Base-by-base conservation (phyloP, 2,329 filamentous ascomycete genomes). In the Fusarium marasasianum region DNA sequence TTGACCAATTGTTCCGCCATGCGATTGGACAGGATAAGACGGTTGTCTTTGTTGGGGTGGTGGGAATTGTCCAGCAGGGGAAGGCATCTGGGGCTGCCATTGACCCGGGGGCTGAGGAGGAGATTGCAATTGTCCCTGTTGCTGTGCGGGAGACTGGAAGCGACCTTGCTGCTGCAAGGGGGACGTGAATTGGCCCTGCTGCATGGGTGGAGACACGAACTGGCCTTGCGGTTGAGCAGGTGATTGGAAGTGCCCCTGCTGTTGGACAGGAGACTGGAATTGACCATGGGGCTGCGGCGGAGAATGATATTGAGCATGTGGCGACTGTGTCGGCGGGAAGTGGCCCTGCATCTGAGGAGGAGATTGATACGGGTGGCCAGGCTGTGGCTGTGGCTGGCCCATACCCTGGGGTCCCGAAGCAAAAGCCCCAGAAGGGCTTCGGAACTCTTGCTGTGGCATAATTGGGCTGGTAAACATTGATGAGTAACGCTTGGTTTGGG, bases 21-120 rank as follows among this genome's bases (percentile, higher is more conserved):
- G 83, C 35, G 81, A 82, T 53, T 83, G 81, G 9, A 84, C 83
- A 20, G 81, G 72, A 12, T 71, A 64, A 50, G 85, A 85, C 18
- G 80, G 78, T 33, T 68, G 73, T 1, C 84, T 83, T 41, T 84
- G 83, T 3, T 84, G 82, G 3, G 85, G 81, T 18, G 76, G 74
- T 7, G 76, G 82, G 43, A 85, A 85, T 35, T 79, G 82, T 51
- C 83, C 83, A 15, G 26, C 54, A 29, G 63, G 58, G 14, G 48
- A 43, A 20, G 63, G 65, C 29, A 58, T 58, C 31, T 69, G 70
- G n/a, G 61, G 57, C 43, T 76, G 75, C 57, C 72, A 71, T 38
- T 68, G 73, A 20, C 66, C 45, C 14, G 50, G 71, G 31, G 60
- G 47, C 12, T 71, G 71, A 24, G 55, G 45, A 22, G 70, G 57